Percentiles rank a stretch among this genome's conserved stretches.
Evolutionary conservation across 2,329 filamentous ascomycete genomes (phyloP).

Genomic region (Diplodia seriata): DNA sequence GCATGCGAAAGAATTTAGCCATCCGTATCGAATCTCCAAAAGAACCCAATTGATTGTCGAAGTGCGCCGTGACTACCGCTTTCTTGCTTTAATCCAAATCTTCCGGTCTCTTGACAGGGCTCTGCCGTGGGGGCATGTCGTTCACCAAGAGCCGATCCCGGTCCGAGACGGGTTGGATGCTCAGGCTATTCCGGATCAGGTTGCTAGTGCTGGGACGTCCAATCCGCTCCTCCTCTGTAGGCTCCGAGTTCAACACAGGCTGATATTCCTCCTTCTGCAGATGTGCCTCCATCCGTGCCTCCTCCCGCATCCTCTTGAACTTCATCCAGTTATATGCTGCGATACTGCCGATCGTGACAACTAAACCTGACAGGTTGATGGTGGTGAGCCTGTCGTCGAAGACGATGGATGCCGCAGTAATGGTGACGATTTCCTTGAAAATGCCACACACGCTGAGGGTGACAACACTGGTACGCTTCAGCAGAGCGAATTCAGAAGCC

Average conservation of each 20-base stretch:
- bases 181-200: conserved; percentile 48
- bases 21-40: conserved; percentile 17
- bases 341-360: conserved; percentile 90
- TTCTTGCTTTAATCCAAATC: conserved; percentile 49
- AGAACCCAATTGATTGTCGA: neutral
- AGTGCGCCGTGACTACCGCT: conserved; percentile 5
- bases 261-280: conserved; percentile 49
- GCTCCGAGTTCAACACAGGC: conserved; percentile 44
- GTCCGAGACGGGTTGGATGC: conserved; percentile 42
- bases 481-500: conserved; percentile 89
- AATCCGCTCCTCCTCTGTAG: conserved; percentile 38
- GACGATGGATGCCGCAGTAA: conserved; percentile 82
- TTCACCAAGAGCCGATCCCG: conserved; percentile 34
- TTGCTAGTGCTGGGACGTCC: conserved; percentile 41
- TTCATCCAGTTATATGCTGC: conserved; percentile 94
- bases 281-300: conserved; percentile 65
- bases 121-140: conserved; percentile 41
- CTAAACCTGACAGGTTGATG: conserved; percentile 83
- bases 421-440: conserved; percentile 98
- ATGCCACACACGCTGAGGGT: conserved; percentile 96
- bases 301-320: conserved; percentile 82
- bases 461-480: conserved; percentile 94
- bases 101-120: conserved; percentile 55
- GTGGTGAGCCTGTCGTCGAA: conserved; percentile 88
- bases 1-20: conserved; percentile 19